Evolutionary conservation across 345 rosid genomes (phyloP).

Genomic region (Erysimum cheiranthoides): DNA sequence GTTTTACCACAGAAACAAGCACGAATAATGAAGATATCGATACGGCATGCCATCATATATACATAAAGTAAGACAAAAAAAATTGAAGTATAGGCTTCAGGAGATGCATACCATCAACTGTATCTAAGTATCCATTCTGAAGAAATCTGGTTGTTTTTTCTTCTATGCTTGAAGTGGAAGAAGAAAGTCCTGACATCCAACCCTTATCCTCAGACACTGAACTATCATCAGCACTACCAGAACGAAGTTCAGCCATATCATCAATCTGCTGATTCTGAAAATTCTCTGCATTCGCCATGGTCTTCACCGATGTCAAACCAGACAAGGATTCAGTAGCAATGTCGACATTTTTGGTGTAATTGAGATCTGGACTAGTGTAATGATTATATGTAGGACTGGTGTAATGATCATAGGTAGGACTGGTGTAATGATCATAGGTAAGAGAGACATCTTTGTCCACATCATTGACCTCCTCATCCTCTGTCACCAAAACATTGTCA

Average conservation of each 20-base stretch:
- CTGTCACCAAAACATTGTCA: slow-evolving; percentile 31
- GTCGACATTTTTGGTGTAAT: slow-evolving; percentile 22
- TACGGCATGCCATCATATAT: background rate
- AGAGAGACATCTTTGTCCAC: slow-evolving; percentile 32
- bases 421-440: slow-evolving; percentile 37
- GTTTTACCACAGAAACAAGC: slow-evolving; percentile 16
- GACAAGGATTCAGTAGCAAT: slow-evolving; percentile 43
- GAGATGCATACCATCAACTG: slow-evolving; percentile 58
- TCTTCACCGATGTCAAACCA: slow-evolving; percentile 20
- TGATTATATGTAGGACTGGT: slow-evolving; percentile 18
- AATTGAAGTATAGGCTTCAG: slow-evolving; percentile 3
- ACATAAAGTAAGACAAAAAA: background rate
- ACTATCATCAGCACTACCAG: slow-evolving; percentile 25
- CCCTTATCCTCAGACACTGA: slow-evolving; percentile 31
- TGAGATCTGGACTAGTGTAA: slow-evolving; percentile 34
- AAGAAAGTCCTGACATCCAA: slow-evolving; percentile 38
- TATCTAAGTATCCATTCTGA: slow-evolving; percentile 71
- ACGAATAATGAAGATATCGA: background rate
- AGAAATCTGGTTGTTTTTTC: slow-evolving; percentile 68
- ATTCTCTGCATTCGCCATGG: slow-evolving; percentile 25
- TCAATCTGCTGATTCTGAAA: slow-evolving; percentile 44
- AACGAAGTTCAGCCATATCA: slow-evolving; percentile 32
- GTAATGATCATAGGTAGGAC: slow-evolving; percentile 36
- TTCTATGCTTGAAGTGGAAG: slow-evolving; percentile 52
- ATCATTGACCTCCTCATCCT: slow-evolving; percentile 36